Conservation (phyloP, 2,329 filamentous ascomycete species). For the Alternaria sp. region DNA sequence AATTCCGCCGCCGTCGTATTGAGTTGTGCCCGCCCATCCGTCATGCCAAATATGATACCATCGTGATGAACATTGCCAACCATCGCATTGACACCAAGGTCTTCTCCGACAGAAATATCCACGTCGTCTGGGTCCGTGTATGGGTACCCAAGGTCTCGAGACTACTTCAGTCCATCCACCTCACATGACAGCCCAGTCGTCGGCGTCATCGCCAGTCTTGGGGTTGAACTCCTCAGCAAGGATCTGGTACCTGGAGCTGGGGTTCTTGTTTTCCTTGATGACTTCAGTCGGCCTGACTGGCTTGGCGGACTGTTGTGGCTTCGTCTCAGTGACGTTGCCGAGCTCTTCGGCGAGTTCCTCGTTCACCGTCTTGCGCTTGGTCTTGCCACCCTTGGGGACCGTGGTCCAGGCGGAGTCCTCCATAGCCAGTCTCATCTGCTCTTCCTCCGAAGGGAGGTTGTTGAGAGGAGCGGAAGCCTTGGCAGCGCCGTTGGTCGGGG, state of each 20-base stretch:
- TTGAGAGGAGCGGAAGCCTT: constrained; percentile 55
- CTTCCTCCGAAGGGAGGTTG: constrained; percentile 66
- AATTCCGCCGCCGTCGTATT: constrained; percentile 10
- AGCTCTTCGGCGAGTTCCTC: constrained; percentile 56
- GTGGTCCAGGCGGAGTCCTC: constrained; percentile 67
- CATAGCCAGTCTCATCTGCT: constrained; percentile 64
- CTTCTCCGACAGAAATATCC: constrained; percentile 1
- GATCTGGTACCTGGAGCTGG: constrained; percentile 42
- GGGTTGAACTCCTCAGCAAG: constrained; percentile 39
- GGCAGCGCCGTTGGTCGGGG: constrained; percentile 51
- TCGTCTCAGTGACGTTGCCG: constrained; percentile 28
- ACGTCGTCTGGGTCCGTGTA: not conserved
- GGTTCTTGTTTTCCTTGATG: constrained; percentile 41
- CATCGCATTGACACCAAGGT: constrained; percentile 8
- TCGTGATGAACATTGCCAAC: constrained; percentile 2
- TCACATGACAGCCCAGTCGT: constrained; percentile 55
- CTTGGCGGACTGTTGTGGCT: constrained; percentile 30
- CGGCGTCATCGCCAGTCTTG: constrained; percentile 47
- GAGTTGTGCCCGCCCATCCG: not conserved
- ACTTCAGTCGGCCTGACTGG: constrained; percentile 34
- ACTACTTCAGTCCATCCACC: not conserved
- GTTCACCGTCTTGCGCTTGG: constrained; percentile 60
- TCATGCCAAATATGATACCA: constrained; percentile 3
- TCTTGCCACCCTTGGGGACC: constrained; percentile 64
- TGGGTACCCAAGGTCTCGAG: not conserved